Conservation (phyloP, 2,329 filamentous ascomycete species). For the Talaromyces verruculosus region DNA sequence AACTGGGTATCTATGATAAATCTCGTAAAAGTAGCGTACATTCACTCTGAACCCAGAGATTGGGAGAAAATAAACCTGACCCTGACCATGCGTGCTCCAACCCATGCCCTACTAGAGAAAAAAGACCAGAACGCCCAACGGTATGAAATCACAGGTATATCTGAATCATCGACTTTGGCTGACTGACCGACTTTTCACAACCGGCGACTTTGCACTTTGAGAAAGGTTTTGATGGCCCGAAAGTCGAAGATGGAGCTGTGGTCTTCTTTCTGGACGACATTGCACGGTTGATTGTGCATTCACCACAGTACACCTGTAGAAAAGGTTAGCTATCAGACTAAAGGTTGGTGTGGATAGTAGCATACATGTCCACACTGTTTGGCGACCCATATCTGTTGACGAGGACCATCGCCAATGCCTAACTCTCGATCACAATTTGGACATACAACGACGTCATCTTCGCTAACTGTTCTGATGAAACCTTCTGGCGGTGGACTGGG, state of each 20-base stretch:
- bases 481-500: constrained; percentile 68
- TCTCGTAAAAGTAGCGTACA: constrained; percentile 6
- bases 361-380: constrained; percentile 89
- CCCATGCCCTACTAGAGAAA: not conserved
- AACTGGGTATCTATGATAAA: constrained; percentile 18
- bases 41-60: not conserved
- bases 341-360: not conserved
- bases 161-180: constrained; percentile 46
- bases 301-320: constrained; percentile 50
- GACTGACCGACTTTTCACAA: constrained; percentile 43
- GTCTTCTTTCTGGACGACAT: constrained; percentile 33
- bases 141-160: constrained; percentile 44
- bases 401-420: constrained; percentile 66
- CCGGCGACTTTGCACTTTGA: constrained; percentile 45
- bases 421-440: constrained; percentile 85
- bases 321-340: not conserved
- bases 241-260: constrained; percentile 24
- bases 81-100: not conserved
- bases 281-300: constrained; percentile 45
- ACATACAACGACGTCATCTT: constrained; percentile 74
- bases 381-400: constrained; percentile 89
- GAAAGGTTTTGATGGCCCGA: constrained; percentile 41
- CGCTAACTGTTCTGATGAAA: constrained; percentile 74
- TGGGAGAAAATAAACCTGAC: not conserved
- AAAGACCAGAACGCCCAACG: constrained; percentile 6